Evolutionary conservation across 169 alveolate species (phyloP), one percentile per base, ranked within the genome.

Genomic region (Plasmodium knowlesi): DNA sequence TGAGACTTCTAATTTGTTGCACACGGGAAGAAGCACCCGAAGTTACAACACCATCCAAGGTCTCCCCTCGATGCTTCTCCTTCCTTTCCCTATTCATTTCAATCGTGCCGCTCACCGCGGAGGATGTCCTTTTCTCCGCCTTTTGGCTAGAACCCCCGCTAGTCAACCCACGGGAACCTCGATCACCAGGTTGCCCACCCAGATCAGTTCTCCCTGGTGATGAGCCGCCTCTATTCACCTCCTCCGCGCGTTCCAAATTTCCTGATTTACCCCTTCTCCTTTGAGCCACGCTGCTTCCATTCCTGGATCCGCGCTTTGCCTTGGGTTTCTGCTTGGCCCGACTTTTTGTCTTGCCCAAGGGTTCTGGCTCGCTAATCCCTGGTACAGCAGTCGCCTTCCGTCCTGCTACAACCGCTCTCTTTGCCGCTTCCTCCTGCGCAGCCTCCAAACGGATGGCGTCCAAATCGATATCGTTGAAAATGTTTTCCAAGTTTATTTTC

Each of bases 401-500:
- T 22, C 25, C 61, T 3, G 8, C 25, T 22, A 0, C 61, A 50
- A 1, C 61, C 0, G 25, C 61, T 32, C 30, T 19, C 50, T 37
- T 16, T 46, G 41, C 34, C 22, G 14, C 86, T 9, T 9, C 86
- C 32, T 46, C 72, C 22, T 28, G 41, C 10, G 54, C 67, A 8
- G 86, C 37, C 12, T 46, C 72, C 28, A 22, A 8, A 9, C 50
- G 61, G 16, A 61, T 34, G 22, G 57, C 43, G 53, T 91, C 84
- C 43, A 54, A 76, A 61, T 91, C 95, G 19, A 91, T 72, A 67
- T 91, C 95, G 37, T 91, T 70, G 61, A 91, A 91, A 72, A 91
- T 91, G 50, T 91, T 91, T 74, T 91, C 95, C 41, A 91, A 53
- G 82, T 91, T 91, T 19, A 82, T 82, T 71, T 91, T 91, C 74